Evolutionary conservation across 495 filamentous ascomycete species (phyloP), one percentile per base, ranked within the genome.

Genomic region (Evernia prunastri): DNA sequence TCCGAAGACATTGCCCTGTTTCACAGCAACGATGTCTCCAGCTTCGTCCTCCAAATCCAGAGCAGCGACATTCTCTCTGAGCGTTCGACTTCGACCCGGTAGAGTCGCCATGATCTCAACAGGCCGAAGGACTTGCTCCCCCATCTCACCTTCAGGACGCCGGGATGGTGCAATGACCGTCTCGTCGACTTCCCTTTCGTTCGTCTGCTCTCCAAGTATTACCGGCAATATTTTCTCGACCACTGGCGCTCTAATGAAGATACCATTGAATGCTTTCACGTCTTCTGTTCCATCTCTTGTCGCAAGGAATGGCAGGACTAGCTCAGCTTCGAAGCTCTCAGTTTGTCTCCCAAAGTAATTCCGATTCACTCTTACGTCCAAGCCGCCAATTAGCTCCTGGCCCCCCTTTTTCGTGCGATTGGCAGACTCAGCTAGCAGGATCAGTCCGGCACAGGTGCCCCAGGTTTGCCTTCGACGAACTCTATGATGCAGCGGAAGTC

Each of bases 361-460:
- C n/a, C 94, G 79, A 70, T 93, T 89, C 58, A 98, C 92, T 56
- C 89, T 82, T 37, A 98, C 92, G 70, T 92, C 88, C 33, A 98
- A 80, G 15, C 94, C 94, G 1, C 94, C 94, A 51, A 98, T 90
- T 27, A 97, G 83, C 58, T 96, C 91, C 71, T 97, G 94, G 0
- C 94, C 94, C 51, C 91, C 92, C 64, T 87, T 85, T 72, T 96
- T 97, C 4, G 89, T 92, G 31, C 86, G 82, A 72, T 92, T 93
- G 29, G 94, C 95, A 51, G 87, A 84, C 72, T 96, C 91, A 17
- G 91, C 86, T 54, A 98, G 87, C 43, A 97, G 77, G 66, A 98
- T 97, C 62, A 98, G 81, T 8, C 94, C 94, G 29, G 94, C 94
- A 73, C 94, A 98, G 31, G 94, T 97, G 17, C 94, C 94, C 94